Percentiles rank a stretch among this genome's conserved stretches.
Conservation (phyloP, 495 filamentous ascomycete genomes). For the Aspergillus bridgeri region DNA sequence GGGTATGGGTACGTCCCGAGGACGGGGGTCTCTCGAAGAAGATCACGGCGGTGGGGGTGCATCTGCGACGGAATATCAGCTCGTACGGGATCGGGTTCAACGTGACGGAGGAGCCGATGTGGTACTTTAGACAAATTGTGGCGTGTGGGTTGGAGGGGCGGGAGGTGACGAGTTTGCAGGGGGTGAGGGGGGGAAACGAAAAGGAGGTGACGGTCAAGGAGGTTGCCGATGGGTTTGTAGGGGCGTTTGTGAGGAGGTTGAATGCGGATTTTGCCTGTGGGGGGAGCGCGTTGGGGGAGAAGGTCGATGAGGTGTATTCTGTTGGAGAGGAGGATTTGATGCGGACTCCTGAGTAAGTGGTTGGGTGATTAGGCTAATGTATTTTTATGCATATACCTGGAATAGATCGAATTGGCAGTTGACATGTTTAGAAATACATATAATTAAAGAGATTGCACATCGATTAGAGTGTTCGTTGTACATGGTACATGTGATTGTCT, state of each 20-base stretch:
- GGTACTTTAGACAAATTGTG: constrained; percentile 72
- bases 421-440: not conserved
- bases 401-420: not conserved
- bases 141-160: constrained; percentile 82
- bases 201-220: constrained; percentile 23
- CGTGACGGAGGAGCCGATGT: constrained; percentile 60
- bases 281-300: constrained; percentile 26
- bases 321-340: constrained; percentile 36
- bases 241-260: constrained; percentile 36
- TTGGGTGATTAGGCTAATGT: not conserved
- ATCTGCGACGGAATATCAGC: constrained; percentile 78
- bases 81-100: constrained; percentile 87
- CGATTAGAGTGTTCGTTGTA: not conserved
- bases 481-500: constrained; percentile 3
- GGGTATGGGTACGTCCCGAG: constrained; percentile 65
- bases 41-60: constrained; percentile 86
- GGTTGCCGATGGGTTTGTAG: constrained; percentile 40
- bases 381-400: constrained; percentile 1
- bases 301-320: constrained; percentile 42
- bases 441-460: not conserved
- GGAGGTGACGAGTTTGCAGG: constrained; percentile 66
- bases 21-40: constrained; percentile 50
- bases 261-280: constrained; percentile 42
- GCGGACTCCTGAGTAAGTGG: not conserved
- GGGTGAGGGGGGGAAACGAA: constrained; percentile 35